A percentile compares a stretch with the other conserved stretches of the same genome.
Evolutionary conservation across 2,329 filamentous ascomycete species (phyloP).

Genomic region (Hortaea sp.): DNA sequence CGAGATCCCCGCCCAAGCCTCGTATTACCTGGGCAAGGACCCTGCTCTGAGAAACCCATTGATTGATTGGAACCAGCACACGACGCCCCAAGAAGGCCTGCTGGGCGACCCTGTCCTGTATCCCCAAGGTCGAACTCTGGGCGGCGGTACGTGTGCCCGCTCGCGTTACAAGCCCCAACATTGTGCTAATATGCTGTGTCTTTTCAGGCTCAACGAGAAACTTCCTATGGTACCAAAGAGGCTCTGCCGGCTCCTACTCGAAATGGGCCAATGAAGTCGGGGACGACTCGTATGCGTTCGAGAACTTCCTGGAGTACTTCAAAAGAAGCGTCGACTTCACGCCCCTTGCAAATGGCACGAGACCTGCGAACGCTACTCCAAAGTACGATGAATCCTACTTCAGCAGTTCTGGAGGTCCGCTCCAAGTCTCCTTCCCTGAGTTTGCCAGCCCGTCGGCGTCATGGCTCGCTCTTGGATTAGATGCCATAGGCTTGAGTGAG

Average conservation of each 20-base stretch:
- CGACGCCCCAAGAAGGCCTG: constrained; percentile 12
- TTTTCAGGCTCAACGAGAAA: constrained; percentile 17
- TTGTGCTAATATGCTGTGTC: constrained; percentile 11
- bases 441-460: constrained; percentile 8
- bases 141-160: constrained; percentile 1
- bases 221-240: constrained; percentile 14
- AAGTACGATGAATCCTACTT: constrained; percentile 9
- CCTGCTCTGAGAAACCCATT: constrained; percentile 7
- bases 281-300: constrained; percentile 17
- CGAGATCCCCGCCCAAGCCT: constrained; percentile 12
- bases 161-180: constrained; percentile 6
- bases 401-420: constrained; percentile 15
- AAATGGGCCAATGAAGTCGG: constrained; percentile 11
- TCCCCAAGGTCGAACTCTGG: neutral
- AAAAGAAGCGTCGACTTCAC: constrained; percentile 15
- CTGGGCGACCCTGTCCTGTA: neutral
- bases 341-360: constrained; percentile 5
- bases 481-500: constrained; percentile 1
- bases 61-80: constrained; percentile 10
- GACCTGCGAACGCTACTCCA: constrained; percentile 6
- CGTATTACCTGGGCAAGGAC: constrained; percentile 1
- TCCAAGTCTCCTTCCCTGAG: constrained; percentile 25
- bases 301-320: constrained; percentile 19
- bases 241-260: constrained; percentile 20
- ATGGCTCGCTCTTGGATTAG: constrained; percentile 1